Evolutionary conservation across 2,329 filamentous ascomycete species (phyloP).

Genomic region (Colletotrichum sp.): DNA sequence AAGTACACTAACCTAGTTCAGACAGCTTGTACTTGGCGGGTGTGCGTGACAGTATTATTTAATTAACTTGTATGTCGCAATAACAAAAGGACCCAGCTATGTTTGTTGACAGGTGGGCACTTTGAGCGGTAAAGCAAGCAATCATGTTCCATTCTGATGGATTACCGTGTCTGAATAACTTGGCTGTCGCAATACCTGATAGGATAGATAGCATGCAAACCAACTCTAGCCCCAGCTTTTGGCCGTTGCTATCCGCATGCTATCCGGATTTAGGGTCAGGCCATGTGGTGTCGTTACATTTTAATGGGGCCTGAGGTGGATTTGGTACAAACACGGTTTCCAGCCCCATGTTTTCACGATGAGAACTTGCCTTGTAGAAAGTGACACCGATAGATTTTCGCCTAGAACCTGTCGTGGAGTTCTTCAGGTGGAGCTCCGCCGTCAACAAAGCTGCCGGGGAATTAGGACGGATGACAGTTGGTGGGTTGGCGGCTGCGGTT

Average conservation of each 20-base stretch:
- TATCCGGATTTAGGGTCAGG: background rate
- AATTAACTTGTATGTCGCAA: background rate
- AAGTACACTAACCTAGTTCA: background rate
- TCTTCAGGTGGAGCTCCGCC: background rate
- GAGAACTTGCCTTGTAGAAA: background rate
- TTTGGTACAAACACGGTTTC: background rate
- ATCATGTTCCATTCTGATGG: background rate
- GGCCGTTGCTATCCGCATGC: background rate
- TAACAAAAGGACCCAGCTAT: background rate
- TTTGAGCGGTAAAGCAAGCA: background rate
- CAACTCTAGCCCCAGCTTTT: background rate
- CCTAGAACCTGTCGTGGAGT: background rate
- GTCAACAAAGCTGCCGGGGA: background rate
- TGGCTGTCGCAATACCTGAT: background rate
- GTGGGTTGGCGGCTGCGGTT: background rate
- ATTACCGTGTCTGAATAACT: background rate
- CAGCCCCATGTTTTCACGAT: background rate
- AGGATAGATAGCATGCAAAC: background rate
- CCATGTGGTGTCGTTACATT: background rate
- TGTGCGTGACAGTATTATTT: background rate
- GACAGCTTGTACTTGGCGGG: background rate
- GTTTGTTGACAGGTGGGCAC: background rate
- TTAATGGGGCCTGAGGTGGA: background rate
- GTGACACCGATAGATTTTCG: background rate
- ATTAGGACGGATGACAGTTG: background rate